Evolutionary conservation across 2,329 filamentous ascomycete genomes (phyloP).

Genomic region (Cladobotryum protrusum): DNA sequence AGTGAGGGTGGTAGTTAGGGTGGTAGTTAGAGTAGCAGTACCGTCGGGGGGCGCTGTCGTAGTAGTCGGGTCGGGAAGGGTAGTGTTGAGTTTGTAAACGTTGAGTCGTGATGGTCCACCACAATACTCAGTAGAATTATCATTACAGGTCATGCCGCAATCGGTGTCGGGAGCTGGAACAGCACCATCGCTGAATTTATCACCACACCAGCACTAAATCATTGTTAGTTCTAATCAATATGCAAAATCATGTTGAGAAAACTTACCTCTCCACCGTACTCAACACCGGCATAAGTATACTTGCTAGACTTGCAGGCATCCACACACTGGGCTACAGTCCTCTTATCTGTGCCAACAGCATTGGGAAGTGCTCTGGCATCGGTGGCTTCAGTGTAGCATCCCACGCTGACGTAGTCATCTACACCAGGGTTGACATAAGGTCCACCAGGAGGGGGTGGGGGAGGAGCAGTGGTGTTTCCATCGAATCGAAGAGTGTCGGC

Average conservation of each 20-base stretch:
- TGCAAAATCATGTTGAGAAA: background rate
- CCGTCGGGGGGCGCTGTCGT: background rate
- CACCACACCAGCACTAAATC: slow-evolving; percentile 34
- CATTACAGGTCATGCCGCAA: slow-evolving; percentile 31
- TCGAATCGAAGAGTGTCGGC: slow-evolving; percentile 28
- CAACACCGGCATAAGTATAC: slow-evolving; percentile 30
- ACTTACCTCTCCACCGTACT: slow-evolving; percentile 31
- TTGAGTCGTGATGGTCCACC: slow-evolving; percentile 31
- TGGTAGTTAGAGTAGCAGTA: slow-evolving; percentile 23
- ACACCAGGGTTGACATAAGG: slow-evolving; percentile 34
- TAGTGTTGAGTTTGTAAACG: slow-evolving; percentile 24
- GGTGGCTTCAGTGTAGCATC: slow-evolving; percentile 33
- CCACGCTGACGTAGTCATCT: slow-evolving; percentile 28
- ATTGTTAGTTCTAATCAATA: background rate
- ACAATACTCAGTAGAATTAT: slow-evolving; percentile 33
- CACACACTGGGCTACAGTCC: slow-evolving; percentile 29
- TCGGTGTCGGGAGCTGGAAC: slow-evolving; percentile 24
- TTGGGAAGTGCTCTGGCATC: slow-evolving; percentile 27
- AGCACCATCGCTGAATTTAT: slow-evolving; percentile 22
- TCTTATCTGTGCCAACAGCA: slow-evolving; percentile 16
- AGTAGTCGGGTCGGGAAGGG: background rate
- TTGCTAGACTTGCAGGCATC: slow-evolving; percentile 25
- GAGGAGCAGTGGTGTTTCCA: slow-evolving; percentile 19
- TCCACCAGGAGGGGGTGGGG: slow-evolving; percentile 25
- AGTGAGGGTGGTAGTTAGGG: slow-evolving; percentile 25